Conservation (phyloP, 768 basidiomycete species). For the Boletus coccyginus region DNA sequence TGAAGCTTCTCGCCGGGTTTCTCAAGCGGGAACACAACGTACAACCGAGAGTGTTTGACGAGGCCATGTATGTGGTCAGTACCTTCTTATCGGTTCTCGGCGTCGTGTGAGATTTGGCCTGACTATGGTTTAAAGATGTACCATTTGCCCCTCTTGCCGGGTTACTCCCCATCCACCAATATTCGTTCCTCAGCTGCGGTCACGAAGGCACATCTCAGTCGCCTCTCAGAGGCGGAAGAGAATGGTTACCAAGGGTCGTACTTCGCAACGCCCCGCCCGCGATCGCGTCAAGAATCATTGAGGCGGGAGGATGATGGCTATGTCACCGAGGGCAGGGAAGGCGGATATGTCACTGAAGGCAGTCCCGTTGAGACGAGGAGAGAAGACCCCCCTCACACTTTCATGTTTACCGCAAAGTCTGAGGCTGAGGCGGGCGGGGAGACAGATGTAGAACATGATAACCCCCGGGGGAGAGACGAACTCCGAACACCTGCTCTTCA, state of each 20-base stretch:
- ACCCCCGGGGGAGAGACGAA: background rate
- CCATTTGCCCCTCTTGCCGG: conserved; percentile 86
- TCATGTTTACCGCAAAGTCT: conserved; percentile 2
- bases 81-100: background rate
- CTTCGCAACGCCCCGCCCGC: conserved; percentile 42
- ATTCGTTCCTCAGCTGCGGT: conserved; percentile 78
- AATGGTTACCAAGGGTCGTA: conserved; percentile 87
- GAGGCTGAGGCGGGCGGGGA: conserved; percentile 3
- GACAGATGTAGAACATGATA: conserved; percentile 14
- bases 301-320: conserved; percentile 21
- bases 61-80: conserved; percentile 89
- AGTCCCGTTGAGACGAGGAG: conserved; percentile 13
- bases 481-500: conserved; percentile 3
- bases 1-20: conserved; percentile 81
- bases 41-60: conserved; percentile 81
- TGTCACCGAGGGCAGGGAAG: conserved; percentile 36
- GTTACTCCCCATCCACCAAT: conserved; percentile 82
- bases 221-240: conserved; percentile 85
- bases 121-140: conserved; percentile 60
- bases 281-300: conserved; percentile 16
- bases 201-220: conserved; percentile 57
- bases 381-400: background rate
- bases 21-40: conserved; percentile 94
- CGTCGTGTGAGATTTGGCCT: background rate
- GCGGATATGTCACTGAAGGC: conserved; percentile 58